phyloP scores from a whole-genome alignment of 768 basidiomycete genomes.

The Flagelloscypha sp. region DNA sequence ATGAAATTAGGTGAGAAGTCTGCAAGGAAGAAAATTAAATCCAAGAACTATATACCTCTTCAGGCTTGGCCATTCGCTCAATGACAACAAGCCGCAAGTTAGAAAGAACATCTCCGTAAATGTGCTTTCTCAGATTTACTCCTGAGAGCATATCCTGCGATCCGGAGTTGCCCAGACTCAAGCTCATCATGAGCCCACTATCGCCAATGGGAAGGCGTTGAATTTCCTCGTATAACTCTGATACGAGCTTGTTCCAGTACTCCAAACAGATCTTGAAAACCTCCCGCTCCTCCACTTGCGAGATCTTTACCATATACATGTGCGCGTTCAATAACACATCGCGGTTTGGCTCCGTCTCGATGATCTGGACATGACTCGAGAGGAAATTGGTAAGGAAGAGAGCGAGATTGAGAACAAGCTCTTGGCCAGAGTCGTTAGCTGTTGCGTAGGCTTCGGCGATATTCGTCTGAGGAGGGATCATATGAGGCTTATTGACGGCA shows the following conservation, averaged over 20 bases:
- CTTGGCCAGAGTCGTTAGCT: slow-evolving; percentile 88
- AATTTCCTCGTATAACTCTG: slow-evolving; percentile 95
- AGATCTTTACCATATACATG: slow-evolving; percentile 96
- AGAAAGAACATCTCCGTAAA: slow-evolving; percentile 90
- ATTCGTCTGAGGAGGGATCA: slow-evolving; percentile 93
- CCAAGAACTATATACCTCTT: slow-evolving; percentile 59
- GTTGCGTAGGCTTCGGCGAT: slow-evolving; percentile 88
- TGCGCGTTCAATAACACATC: slow-evolving; percentile 95
- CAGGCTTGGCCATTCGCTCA: slow-evolving; percentile 98
- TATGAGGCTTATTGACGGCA: slow-evolving; percentile 87
- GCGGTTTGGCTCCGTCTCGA: slow-evolving; percentile 85
- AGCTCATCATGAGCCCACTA: slow-evolving; percentile 78
- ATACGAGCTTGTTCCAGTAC: slow-evolving; percentile 94
- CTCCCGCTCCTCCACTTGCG: slow-evolving; percentile 96
- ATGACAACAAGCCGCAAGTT: slow-evolving; percentile 94
- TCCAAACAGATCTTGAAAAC: slow-evolving; percentile 99
- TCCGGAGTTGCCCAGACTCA: slow-evolving; percentile 70
- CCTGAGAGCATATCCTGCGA: slow-evolving; percentile 64
- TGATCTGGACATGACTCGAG: slow-evolving; percentile 84
- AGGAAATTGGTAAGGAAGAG: slow-evolving; percentile 98
- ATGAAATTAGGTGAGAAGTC: slow-evolving; percentile 3
- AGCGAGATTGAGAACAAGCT: slow-evolving; percentile 93
- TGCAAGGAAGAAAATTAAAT: slow-evolving; percentile 1
- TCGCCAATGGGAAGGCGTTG: slow-evolving; percentile 86
- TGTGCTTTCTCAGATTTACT: slow-evolving; percentile 82